Evolutionary conservation across 1,284 basidiomycete genomes (phyloP).

Genomic region (Melampsora larici-populina): DNA sequence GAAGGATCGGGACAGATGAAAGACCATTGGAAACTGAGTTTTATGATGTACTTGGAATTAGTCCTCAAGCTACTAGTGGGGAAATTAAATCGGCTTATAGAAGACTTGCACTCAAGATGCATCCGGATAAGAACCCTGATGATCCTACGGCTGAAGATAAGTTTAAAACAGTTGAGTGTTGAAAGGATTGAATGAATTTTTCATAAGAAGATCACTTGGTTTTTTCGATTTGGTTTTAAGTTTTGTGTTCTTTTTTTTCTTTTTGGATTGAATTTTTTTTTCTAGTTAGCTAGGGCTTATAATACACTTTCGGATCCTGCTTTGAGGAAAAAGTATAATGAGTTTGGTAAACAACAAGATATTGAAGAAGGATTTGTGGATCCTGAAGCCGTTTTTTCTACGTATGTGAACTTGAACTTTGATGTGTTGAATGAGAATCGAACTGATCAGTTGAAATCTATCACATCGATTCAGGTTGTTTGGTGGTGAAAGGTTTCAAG

Average conservation of each 20-base stretch:
- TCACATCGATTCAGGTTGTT: slow-evolving; percentile 64
- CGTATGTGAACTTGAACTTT: slow-evolving; percentile 47
- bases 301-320: slow-evolving; percentile 71
- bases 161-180: slow-evolving; percentile 56
- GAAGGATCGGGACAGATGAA: slow-evolving; percentile 80
- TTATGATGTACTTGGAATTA: slow-evolving; percentile 70
- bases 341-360: slow-evolving; percentile 59
- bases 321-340: slow-evolving; percentile 88
- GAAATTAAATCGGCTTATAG: slow-evolving; percentile 96
- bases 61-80: slow-evolving; percentile 70
- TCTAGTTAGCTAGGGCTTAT: slow-evolving; percentile 60
- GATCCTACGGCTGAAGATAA: slow-evolving; percentile 84
- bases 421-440: neutral
- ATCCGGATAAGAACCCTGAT: slow-evolving; percentile 76
- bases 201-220: no score
- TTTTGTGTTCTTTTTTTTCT: neutral
- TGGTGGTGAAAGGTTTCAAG: slow-evolving; percentile 59
- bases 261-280: neutral
- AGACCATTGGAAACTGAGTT: slow-evolving; percentile 82
- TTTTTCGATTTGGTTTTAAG: neutral
- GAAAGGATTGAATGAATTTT: neutral
- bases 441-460: no score
- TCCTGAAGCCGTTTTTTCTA: slow-evolving; percentile 77
- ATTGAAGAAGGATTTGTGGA: slow-evolving; percentile 58
- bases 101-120: slow-evolving; percentile 61